Percentiles rank a stretch among this genome's conserved stretches.
Conservation (phyloP, 208 protist genomes). For the Leishmania guyanensis region DNA sequence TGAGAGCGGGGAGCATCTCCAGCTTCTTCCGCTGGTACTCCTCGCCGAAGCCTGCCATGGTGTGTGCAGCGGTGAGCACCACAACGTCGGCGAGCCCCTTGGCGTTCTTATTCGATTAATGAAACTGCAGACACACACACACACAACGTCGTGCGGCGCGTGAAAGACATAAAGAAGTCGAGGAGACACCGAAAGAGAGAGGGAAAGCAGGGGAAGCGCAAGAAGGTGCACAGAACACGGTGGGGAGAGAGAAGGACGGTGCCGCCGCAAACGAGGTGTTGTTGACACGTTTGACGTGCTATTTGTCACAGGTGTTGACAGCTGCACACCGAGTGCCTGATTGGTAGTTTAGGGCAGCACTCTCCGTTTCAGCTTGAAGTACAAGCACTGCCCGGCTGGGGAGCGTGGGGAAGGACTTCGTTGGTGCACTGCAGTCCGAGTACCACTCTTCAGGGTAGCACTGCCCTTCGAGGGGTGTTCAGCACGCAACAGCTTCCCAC, state of each 20-base stretch:
- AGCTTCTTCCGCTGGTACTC: conserved; percentile 76
- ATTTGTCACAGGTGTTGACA: not conserved
- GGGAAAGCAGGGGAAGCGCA: not conserved
- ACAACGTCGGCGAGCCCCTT: too few relatives aligned
- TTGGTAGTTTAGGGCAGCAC: not conserved
- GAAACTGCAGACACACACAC: not conserved
- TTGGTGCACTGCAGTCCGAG: not conserved
- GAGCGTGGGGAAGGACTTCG: not conserved
- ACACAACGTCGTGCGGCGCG: too few relatives aligned
- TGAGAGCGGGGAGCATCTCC: conserved; percentile 79
- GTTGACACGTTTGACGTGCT: not conserved
- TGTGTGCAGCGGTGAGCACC: not conserved
- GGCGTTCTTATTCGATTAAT: not conserved
- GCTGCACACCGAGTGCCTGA: not conserved
- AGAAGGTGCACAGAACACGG: not conserved
- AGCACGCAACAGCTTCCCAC: not conserved
- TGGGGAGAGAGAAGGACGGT: not conserved
- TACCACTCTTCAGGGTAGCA: not conserved
- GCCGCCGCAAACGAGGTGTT: not conserved
- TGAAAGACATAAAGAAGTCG: too few relatives aligned
- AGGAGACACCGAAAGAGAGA: not conserved
- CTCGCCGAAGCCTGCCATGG: conserved; percentile 34
- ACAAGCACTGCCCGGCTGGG: not conserved
- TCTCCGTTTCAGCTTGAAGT: not conserved
- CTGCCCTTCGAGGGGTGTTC: not conserved